Evolutionary conservation across 2,329 filamentous ascomycete species (phyloP), one percentile per base, ranked within the genome.

Genomic region (Falciphora oryzae): DNA sequence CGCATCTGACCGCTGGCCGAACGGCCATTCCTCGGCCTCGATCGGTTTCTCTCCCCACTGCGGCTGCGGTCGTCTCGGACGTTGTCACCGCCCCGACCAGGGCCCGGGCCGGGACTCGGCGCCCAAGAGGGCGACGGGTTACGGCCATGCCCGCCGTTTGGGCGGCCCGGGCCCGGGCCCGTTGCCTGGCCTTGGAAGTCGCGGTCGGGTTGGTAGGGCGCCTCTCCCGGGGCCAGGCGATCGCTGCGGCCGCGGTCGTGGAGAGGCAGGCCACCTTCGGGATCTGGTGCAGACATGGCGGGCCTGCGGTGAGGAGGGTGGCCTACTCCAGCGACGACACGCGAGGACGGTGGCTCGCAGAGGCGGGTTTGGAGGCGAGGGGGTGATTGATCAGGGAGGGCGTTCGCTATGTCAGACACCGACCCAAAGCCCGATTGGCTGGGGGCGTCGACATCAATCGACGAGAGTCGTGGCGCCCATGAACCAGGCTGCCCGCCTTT

Each of bases 1-100:
- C 90, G 85, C 66, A 85, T 74, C 69, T 85, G 83, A 56, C 86
- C 85, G 72, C 85, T 88, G 59, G 80, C 78, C 63, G 82, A 82
- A 70, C 85, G 80, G 62, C 82, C 81, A 70, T 77, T 80, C 69
- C 82, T 79, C 60, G 78, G 80, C 70, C 83, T 78, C 65, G 85
- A 86, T 68, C 84, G 77, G 69, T 83, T 87, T 66, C 83, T 81
- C 74, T 89, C 86, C 68, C 73, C 78, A 74, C 84, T 87, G 70
- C 76, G 80, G 70, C 82, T 78, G 66, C 78, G 75, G 65, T 85
- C 82, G 62, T 75, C 71, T 69, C 73, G 74, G n/a, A 72, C 68
- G 25, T 72, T 68, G 22, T 69, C 70, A 18, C 69, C 71, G 27
- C 68, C 70, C 61, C 71, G 71, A 68, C 75, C 27, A 66, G 73